A percentile compares a stretch with the other conserved stretches of the same genome.
Evolutionary conservation across 169 alveolate species (phyloP).

Genomic region (Plasmodium gallinaceum): DNA sequence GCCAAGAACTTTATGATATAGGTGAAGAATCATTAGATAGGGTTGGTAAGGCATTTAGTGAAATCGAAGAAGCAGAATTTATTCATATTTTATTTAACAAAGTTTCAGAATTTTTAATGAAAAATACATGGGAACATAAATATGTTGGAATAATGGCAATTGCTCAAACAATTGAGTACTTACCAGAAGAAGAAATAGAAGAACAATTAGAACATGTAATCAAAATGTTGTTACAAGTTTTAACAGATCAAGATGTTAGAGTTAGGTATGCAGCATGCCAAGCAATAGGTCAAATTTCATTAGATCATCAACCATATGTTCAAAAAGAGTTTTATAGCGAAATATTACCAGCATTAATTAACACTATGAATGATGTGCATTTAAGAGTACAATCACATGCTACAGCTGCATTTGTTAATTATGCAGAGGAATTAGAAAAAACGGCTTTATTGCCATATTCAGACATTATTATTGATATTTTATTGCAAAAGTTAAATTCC

Average conservation of each 20-base stretch:
- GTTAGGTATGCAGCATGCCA: slow-evolving; percentile 94
- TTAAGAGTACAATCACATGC: slow-evolving; percentile 93
- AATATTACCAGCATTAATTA: slow-evolving; percentile 88
- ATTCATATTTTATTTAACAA: slow-evolving; percentile 84
- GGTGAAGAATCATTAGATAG: slow-evolving; percentile 91
- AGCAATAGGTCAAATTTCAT: slow-evolving; percentile 93
- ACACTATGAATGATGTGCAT: slow-evolving; percentile 88
- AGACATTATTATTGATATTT: slow-evolving; percentile 87
- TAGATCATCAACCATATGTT: slow-evolving; percentile 93
- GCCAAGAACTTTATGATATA: slow-evolving; percentile 87
- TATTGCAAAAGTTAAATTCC: slow-evolving; percentile 83
- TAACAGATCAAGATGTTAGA: slow-evolving; percentile 90
- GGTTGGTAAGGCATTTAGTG: slow-evolving; percentile 88
- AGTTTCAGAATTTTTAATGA: slow-evolving; percentile 86
- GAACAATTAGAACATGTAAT: slow-evolving; percentile 88
- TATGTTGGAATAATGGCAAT: slow-evolving; percentile 92
- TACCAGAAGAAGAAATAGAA: slow-evolving; percentile 90
- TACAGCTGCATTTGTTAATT: slow-evolving; percentile 92
- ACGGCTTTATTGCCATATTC: slow-evolving; percentile 88
- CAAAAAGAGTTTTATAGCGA: slow-evolving; percentile 85
- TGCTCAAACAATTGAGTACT: slow-evolving; percentile 89
- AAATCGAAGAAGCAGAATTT: slow-evolving; percentile 85
- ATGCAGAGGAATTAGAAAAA: slow-evolving; percentile 92
- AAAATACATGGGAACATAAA: slow-evolving; percentile 89
- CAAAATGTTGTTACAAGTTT: slow-evolving; percentile 85